Base-by-base conservation (phyloP, 2,329 filamentous ascomycete species). In the Macrophomina tecta region DNA sequence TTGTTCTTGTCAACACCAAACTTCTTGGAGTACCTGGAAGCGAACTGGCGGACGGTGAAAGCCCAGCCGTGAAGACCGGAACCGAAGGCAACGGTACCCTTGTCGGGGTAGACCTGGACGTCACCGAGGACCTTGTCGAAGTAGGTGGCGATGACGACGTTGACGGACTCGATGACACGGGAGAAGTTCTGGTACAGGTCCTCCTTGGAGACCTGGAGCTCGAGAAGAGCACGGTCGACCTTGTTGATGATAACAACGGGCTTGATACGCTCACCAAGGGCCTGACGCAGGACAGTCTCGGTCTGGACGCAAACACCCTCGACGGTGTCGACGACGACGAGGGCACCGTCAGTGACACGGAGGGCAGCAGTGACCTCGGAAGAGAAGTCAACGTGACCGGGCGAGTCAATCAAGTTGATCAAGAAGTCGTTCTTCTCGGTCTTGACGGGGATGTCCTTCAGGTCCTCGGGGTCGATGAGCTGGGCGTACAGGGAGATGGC, bases 301-400 rank as follows among this genome's bases (percentile, higher is more conserved):
- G 95, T 99, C 89, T 99, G 95, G 82, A 99, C 95, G 85, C 95
- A 99, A 78, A 99, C 96, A 93, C 95, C 95, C 85, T 97, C 95
- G 76, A 99, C 92, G 84, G 94, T 97, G 87, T 99, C 95, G 86
- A 99, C 95, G 85, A 99, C 95, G 80, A 99, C 95, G 75, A 99
- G 92, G 78, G 95, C 95, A 92, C 95, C 95, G 80, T 99, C 95
- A 76, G 95, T 99, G 85, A 99, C 95, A 93, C 95, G 95, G 80
- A 99, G 94, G 81, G 95, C 95, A 82, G 95, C 95, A 80, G 95
- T 99, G 81, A 99, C 95, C 83, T 99, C 95, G 73, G 95, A 99
- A 49, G 95, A 99, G 91, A 99, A 99, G 86, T 99, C 95, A 86
- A 99, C 95, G 94, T 99, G 95, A 89, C 95, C 95, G 71, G 95